These are phyloP conservation scores for Hypomontagnella monticulosa DNA, from an alignment of 495 filamentous ascomycete species.

Conservation along the genomic window DNA sequence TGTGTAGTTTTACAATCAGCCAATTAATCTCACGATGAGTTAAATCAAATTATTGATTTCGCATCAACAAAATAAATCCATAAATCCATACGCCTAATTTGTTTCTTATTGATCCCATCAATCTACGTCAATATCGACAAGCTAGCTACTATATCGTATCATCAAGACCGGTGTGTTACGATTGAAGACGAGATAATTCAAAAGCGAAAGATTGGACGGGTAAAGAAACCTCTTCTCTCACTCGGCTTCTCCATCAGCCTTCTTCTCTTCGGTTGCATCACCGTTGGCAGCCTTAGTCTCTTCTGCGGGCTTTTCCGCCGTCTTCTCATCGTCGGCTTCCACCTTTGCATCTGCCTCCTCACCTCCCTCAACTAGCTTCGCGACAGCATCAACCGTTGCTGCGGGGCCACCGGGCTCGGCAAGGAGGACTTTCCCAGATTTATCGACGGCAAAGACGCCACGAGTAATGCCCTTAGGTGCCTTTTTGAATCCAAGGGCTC, in stretches of 20 bases:
- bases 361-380: slow-evolving; percentile 56
- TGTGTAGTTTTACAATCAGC: not conserved
- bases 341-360: slow-evolving; percentile 33
- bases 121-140: slow-evolving; percentile 27
- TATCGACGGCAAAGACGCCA: slow-evolving; percentile 88
- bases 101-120: slow-evolving; percentile 20
- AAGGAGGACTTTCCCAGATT: slow-evolving; percentile 72
- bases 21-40: too few relatives aligned
- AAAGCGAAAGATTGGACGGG: slow-evolving; percentile 9
- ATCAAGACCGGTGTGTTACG: slow-evolving; percentile 19
- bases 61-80: slow-evolving; percentile 8
- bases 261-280: slow-evolving; percentile 41
- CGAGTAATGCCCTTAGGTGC: slow-evolving; percentile 76
- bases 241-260: slow-evolving; percentile 27
- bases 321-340: slow-evolving; percentile 34
- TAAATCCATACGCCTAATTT: slow-evolving; percentile 1
- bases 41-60: not conserved
- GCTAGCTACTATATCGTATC: slow-evolving; percentile 27
- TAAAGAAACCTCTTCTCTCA: slow-evolving; percentile 12
- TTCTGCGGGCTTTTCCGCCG: slow-evolving; percentile 27
- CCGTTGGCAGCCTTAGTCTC: slow-evolving; percentile 37
- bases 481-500: slow-evolving; percentile 81
- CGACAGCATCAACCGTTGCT: slow-evolving; percentile 65
- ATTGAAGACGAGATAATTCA: slow-evolving; percentile 25
- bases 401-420: slow-evolving; percentile 68